A percentile compares a stretch with the other conserved stretches of the same genome.
These are phyloP conservation scores for Alternaria viburni DNA, from an alignment of 2,329 filamentous ascomycete species.

Conservation along the genomic window DNA sequence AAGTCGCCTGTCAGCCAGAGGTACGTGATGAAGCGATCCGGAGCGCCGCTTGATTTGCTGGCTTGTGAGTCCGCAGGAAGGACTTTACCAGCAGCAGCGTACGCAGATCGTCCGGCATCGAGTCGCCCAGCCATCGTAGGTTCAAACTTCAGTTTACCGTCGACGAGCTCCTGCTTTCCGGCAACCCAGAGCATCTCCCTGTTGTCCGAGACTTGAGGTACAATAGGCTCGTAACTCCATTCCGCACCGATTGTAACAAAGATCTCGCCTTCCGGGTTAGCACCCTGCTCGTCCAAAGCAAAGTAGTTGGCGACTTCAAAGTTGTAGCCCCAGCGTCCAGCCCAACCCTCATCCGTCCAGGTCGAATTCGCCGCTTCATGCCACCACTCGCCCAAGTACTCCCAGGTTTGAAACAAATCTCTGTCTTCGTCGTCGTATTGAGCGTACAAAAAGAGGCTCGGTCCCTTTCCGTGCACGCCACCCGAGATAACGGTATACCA, in stretches of 20 bases:
- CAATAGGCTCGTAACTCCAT: conserved; percentile 51
- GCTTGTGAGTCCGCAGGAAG: conserved; percentile 49
- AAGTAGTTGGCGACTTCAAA: conserved; percentile 56
- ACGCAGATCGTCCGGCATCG: conserved; percentile 52
- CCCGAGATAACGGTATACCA: conserved; percentile 52
- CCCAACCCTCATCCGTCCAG: conserved; percentile 28
- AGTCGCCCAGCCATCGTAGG: conserved; percentile 53
- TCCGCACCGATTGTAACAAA: conserved; percentile 53
- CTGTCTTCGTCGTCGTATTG: conserved; percentile 37
- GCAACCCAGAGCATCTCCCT: conserved; percentile 54
- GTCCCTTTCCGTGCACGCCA: conserved; percentile 50
- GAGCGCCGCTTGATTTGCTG: conserved; percentile 47
- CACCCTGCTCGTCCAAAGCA: conserved; percentile 49
- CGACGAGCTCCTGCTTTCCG: conserved; percentile 44
- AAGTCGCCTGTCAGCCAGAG: conserved; percentile 55
- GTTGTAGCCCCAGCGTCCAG: conserved; percentile 49
- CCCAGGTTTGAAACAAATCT: conserved; percentile 48
- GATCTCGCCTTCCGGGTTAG: conserved; percentile 49
- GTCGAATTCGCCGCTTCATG: conserved; percentile 44
- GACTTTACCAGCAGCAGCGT: conserved; percentile 54
- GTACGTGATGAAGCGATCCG: conserved; percentile 53
- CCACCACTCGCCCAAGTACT: conserved; percentile 50
- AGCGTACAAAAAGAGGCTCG: conserved; percentile 51
- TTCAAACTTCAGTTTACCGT: conserved; percentile 37
- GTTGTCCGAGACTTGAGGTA: conserved; percentile 48